Base-by-base conservation (phyloP, 2,329 filamentous ascomycete species). In the Plenodomus biglobosus region DNA sequence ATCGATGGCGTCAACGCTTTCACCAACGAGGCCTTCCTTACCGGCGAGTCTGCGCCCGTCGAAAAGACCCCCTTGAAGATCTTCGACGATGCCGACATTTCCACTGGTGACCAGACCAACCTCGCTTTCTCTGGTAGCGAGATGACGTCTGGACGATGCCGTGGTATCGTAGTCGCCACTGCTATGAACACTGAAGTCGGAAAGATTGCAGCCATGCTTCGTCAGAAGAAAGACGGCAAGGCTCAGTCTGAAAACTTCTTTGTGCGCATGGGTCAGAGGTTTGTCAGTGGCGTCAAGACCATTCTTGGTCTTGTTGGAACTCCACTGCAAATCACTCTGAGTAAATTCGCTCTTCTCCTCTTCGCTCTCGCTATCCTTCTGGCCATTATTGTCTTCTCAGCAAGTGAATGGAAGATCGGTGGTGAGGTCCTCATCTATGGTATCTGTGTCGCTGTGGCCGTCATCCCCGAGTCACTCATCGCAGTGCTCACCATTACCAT, bases 241-340 rank as follows among this genome's bases (percentile, higher is more conserved):
- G 43, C 54, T 11, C 50, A 64, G 76, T 78, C 82, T 35, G 80
- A 81, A 73, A 75, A 78, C 40, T 76, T 61, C 38, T 40, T 62
- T 13, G 53, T 52, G 36, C 60, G 56, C 43, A 40, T 60, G 15
- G 46, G 42, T 37, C 65, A 58, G 50, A 68, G 62, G 38, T 66
- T 70, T 65, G 59, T 62, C 41, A 71, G 51, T 39, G 73, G 59
- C 48, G 58, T 73, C 39, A 78, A 76, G 64, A 71, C 71, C 15
- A 75, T 89, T 62, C 75, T 88, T 8, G 85, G 86, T 42, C 79
- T 88, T 50, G 80, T 88, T 45, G 90, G 90, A 41, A 95, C 91
- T 1, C 91, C 91, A 0, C 77, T 96, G 38, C 90, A 95, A 74
- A 85, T 87, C 57, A 92, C 89, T 65, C 79, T 96, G 42, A 90